Conservation (phyloP, 208 protist genomes). For the Leishmania gerbilli region DNA sequence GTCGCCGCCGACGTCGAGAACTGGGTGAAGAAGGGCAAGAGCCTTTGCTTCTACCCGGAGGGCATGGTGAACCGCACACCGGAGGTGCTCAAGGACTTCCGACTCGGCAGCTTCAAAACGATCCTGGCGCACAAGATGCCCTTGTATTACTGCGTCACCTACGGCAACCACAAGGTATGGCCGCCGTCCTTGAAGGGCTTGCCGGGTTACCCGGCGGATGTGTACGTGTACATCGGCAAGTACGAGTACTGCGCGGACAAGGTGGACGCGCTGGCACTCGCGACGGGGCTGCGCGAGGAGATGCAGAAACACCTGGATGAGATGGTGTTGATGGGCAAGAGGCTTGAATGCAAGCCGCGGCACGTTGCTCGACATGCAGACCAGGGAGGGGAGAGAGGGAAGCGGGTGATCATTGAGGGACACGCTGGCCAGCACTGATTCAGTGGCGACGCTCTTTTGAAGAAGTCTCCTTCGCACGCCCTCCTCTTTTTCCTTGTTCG, state of each 20-base stretch:
- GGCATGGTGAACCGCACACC: slow-evolving; percentile 83
- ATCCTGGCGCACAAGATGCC: slow-evolving; percentile 63
- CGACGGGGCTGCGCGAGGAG: slow-evolving; percentile 50
- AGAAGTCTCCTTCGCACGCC: not conserved
- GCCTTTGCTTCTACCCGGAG: slow-evolving; percentile 73
- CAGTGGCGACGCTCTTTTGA: not conserved
- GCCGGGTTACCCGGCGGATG: slow-evolving; percentile 75
- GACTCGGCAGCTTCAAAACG: slow-evolving; percentile 79
- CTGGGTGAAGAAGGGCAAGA: no score
- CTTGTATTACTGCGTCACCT: slow-evolving; percentile 80
- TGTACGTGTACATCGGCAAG: slow-evolving; percentile 81
- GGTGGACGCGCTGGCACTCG: not conserved
- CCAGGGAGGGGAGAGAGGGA: not conserved
- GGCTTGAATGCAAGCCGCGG: slow-evolving; percentile 42
- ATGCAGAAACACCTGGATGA: slow-evolving; percentile 77
- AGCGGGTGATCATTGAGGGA: not conserved
- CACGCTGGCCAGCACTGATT: not conserved
- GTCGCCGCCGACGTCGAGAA: slow-evolving; percentile 58
- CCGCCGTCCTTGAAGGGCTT: slow-evolving; percentile 45
- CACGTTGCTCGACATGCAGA: slow-evolving; percentile 19
- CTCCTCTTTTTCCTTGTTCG: not conserved
- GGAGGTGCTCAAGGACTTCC: slow-evolving; percentile 79
- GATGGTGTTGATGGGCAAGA: slow-evolving; percentile 54
- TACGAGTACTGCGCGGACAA: slow-evolving; percentile 31
- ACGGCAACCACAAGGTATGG: slow-evolving; percentile 86